phyloP scores from a whole-genome alignment of 1,139 yeast species.

The Suhomyces kunorum region DNA sequence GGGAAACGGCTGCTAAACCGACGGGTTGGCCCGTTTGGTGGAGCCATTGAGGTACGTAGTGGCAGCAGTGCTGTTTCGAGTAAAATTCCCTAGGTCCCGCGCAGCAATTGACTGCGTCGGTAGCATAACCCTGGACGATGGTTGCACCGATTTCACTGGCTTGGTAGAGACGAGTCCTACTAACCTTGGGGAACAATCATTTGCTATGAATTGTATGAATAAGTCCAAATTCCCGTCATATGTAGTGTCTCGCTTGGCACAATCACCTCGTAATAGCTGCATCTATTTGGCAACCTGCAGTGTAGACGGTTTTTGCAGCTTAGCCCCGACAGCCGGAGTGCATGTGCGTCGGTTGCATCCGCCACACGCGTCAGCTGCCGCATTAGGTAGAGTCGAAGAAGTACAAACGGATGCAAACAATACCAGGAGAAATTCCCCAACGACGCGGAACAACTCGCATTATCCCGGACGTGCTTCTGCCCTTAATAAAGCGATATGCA shows the following conservation, averaged over 20 bases:
- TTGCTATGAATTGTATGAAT: neutral
- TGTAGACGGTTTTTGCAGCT: neutral
- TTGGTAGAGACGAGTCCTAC: too few relatives aligned
- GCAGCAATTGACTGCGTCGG: too few relatives aligned
- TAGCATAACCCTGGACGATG: too few relatives aligned
- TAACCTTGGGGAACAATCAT: too few relatives aligned
- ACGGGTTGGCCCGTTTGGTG: too few relatives aligned
- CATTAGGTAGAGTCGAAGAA: constrained; percentile 2
- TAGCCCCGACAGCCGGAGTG: neutral
- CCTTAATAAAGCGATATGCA: neutral
- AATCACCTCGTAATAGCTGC: neutral
- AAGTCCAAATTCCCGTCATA: neutral
- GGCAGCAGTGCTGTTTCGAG: too few relatives aligned
- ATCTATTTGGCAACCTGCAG: neutral
- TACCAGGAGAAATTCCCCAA: too few relatives aligned
- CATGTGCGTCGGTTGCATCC: neutral
- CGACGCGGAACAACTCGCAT: neutral
- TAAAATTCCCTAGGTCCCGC: too few relatives aligned
- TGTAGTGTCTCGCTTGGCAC: neutral
- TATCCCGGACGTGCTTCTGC: neutral
- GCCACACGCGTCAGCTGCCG: constrained; percentile 1
- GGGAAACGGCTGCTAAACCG: too few relatives aligned
- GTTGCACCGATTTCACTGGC: too few relatives aligned
- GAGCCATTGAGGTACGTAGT: too few relatives aligned
- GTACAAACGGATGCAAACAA: too few relatives aligned